phyloP scores from a whole-genome alignment of 495 filamentous ascomycete species.

The Hypoxylon cercidicola region DNA sequence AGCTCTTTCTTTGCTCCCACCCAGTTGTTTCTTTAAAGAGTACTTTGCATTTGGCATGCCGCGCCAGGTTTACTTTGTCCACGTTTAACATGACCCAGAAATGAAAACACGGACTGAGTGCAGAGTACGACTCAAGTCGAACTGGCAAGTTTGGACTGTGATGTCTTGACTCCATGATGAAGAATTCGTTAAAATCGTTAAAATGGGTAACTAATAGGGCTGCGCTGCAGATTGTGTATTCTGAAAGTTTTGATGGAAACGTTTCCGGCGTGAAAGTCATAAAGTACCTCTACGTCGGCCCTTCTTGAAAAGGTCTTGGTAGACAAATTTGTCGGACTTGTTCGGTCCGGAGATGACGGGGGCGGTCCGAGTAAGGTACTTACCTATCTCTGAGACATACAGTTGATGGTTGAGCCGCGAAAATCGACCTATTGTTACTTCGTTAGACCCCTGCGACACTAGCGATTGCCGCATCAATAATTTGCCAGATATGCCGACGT shows the following conservation, averaged over 20 bases:
- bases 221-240: too few relatives aligned
- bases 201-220: too few relatives aligned
- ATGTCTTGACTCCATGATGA: too few relatives aligned
- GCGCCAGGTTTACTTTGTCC: background rate
- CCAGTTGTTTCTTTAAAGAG: background rate
- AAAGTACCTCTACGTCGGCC: too few relatives aligned
- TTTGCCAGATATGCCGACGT: conserved; percentile 7
- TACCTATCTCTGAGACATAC: conserved; percentile 31
- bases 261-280: too few relatives aligned
- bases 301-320: too few relatives aligned
- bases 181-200: too few relatives aligned
- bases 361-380: too few relatives aligned
- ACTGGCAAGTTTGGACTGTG: too few relatives aligned
- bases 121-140: background rate
- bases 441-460: conserved; percentile 5
- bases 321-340: background rate
- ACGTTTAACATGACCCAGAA: background rate
- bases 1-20: background rate
- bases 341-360: background rate
- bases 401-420: conserved; percentile 28
- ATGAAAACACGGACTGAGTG: conserved; percentile 8
- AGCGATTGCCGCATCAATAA: conserved; percentile 27
- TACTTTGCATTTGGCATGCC: background rate
- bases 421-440: conserved; percentile 20
- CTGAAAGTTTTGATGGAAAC: too few relatives aligned